A percentile compares a stretch with the other conserved stretches of the same genome.
Conservation (phyloP, 805 yeast species). For the Wickerhamomyces subpelliculosus region DNA sequence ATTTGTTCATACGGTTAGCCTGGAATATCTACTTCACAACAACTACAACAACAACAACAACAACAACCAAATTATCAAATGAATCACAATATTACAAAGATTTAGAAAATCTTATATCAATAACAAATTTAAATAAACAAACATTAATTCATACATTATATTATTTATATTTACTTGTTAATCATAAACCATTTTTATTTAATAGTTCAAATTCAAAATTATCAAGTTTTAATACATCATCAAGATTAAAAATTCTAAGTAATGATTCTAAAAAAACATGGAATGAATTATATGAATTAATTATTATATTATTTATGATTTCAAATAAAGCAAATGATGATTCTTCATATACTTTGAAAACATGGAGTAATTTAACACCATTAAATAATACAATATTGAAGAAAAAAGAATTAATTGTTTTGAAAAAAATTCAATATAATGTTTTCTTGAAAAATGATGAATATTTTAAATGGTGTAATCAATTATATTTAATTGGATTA, state of each 20-base stretch:
- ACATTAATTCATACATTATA: slow-evolving; percentile 14
- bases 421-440: slow-evolving; percentile 17
- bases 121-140: slow-evolving; percentile 13
- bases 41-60: no score
- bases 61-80: no score
- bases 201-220: neutral
- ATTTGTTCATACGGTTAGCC: neutral
- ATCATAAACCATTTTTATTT: slow-evolving; percentile 9
- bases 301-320: slow-evolving; percentile 28
- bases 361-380: slow-evolving; percentile 33
- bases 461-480: slow-evolving; percentile 8
- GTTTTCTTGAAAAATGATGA: slow-evolving; percentile 12
- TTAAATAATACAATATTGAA: slow-evolving; percentile 9
- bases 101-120: slow-evolving; percentile 7
- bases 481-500: slow-evolving; percentile 4
- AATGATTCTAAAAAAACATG: slow-evolving; percentile 1
- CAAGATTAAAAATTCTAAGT: slow-evolving; percentile 9
- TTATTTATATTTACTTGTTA: slow-evolving; percentile 10
- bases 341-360: slow-evolving; percentile 42
- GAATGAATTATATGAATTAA: slow-evolving; percentile 10
- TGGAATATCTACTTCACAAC: neutral
- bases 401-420: slow-evolving; percentile 11
- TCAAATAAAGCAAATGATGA: slow-evolving; percentile 42
- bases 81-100: slow-evolving; percentile 4
- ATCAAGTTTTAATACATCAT: slow-evolving; percentile 1